A percentile compares a stretch with the other conserved stretches of the same genome.
Evolutionary conservation across 148 eudicot species (phyloP).

Genomic region (Camellia japonica): DNA sequence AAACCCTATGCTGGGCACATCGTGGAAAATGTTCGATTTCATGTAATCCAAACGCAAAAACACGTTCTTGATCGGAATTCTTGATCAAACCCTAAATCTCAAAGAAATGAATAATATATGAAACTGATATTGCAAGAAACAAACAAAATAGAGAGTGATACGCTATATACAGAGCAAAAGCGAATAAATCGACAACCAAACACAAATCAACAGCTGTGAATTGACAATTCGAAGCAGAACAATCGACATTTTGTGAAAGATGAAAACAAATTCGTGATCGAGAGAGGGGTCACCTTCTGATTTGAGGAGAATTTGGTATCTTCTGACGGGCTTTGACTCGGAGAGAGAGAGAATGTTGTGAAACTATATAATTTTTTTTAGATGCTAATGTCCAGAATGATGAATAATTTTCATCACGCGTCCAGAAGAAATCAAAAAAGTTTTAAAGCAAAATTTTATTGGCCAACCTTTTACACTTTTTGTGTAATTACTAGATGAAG

Average conservation of each 20-base stretch:
- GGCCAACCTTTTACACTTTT: not conserved
- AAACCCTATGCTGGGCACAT: not conserved
- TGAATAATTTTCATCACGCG: not conserved
- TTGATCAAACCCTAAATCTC: not conserved
- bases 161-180: not conserved
- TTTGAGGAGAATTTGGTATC: not conserved
- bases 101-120: not conserved
- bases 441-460: not conserved
- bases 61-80: not conserved
- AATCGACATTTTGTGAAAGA: not conserved
- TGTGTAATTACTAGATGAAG: not conserved
- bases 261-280: not conserved
- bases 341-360: not conserved
- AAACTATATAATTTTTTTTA: not conserved
- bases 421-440: not conserved
- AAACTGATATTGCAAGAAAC: constrained; percentile 1
- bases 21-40: too few relatives aligned
- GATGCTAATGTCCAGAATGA: not conserved
- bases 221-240: not conserved
- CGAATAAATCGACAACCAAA: not conserved
- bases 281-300: not conserved
- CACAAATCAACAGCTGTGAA: not conserved
- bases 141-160: not conserved
- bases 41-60: not conserved
- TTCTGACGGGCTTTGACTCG: too few relatives aligned